Evolutionary conservation across 1,284 basidiomycete species (phyloP), one percentile per base, ranked within the genome.

Genomic region (Ceratobasidium sp.): DNA sequence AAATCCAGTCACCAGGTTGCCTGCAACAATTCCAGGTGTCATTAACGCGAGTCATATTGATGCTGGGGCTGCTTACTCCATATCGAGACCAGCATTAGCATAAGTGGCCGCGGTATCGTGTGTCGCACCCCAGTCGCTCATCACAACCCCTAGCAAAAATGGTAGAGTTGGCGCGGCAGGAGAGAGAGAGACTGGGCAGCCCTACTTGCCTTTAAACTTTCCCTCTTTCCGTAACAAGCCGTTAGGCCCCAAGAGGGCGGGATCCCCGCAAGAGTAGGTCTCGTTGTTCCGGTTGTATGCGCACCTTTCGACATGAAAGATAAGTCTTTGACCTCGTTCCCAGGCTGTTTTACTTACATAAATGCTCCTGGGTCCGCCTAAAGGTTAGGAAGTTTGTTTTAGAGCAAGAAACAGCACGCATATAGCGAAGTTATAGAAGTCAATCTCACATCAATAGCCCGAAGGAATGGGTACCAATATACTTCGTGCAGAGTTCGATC

Each of bases 1-100:
- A n/a, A 29, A 77, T 73, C 73, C 75, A 77, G 46, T 74, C 76
- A 14, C 76, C 76, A 19, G 76, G 76, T 63, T 75, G 74, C 48
- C 76, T 76, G n/a, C 19, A 41, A 34, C 29, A 11, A 24, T 39
- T n/a, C n/a, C n/a, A 29, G 24, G 43, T 24, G 22, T 46, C 13
- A 66, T n/a, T n/a, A 27, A 58, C 14, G 6, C 41, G 13, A 58
- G 11, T 43, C 24, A 49, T 4, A 14, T 54, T 22, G 14, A 22
- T 49, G 19, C 37, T 8, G 16, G n/a, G 37, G 34, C 34, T 37
- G 29, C 65, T 56, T 41, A 73, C 76, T 76, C 76, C 65, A 76
- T 74, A 37, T 76, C 76, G 13, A 76, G 66, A n/a, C 76, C 76
- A 9, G 76, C 74, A 34, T 71, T 76, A 8, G 76, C 76, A 49